Base-by-base conservation (phyloP, 1,284 basidiomycete species). In the Gymnopus androsaceus region DNA sequence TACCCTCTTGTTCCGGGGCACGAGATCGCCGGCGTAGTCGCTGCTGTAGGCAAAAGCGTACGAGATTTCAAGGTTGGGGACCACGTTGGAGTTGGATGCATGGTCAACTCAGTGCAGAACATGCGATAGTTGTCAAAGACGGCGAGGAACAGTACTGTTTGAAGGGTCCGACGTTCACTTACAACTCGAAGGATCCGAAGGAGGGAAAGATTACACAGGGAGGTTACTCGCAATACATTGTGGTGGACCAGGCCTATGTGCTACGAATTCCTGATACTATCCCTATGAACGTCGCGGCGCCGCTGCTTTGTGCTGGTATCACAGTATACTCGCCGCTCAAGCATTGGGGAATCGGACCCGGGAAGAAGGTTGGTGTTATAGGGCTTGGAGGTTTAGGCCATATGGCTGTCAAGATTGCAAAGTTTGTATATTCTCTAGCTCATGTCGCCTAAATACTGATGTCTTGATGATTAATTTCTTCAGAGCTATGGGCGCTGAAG, bases 81-180 rank as follows among this genome's bases (percentile, higher is more conserved):
- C 28, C 54, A 21, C 12, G 54, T 50, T 12, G 54, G 54, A 12
- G 48, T 56, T 15, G 54, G 54, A 8, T 56, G 54, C 38, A 51
- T 56, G 48, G 54, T 56, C 21, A 56, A 56, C 31, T n/a, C 45
- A 38, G 8, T 56, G 54, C 19, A 30, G 54, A 19, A n/a, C 25
- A 34, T 56, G 54, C 17, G 21, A 42, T n/a, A 51, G 44, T 25
- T 56, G 54, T 11, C 38, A n/a, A 36, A 27, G 54, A 56, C 3
- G 54, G 54, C 7, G 54, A 56, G 30, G 54, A 56, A 33, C 54
- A 56, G 19, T 56, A 56, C 15, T 56, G 54, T 25, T 28, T 36
- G 4, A 41, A 44, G 7, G 37, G 41, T 15, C n/a, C 33, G 12
- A 36, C 17, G 15, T 44, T 28, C 19, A 50, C 47, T 2, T 49